Percentiles rank a stretch among this genome's conserved stretches.
Evolutionary conservation across 176 grass and related monocot genomes (phyloP).

Genomic region (Metroxylon sagu): DNA sequence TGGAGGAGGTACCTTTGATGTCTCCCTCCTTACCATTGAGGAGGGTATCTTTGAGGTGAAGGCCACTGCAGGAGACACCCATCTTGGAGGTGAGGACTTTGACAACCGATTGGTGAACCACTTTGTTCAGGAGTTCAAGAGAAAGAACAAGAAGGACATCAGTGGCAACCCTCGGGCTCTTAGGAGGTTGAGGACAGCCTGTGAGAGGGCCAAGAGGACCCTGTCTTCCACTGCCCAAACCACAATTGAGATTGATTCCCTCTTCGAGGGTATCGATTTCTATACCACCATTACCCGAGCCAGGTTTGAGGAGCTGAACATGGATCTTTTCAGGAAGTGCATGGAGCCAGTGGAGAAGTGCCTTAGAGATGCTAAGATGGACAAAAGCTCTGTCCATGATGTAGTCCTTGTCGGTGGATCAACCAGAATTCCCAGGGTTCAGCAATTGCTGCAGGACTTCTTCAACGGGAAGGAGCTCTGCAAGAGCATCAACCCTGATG

Average conservation of each 20-base stretch:
- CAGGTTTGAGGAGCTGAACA: conserved; percentile 88
- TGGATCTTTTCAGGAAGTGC: conserved; percentile 93
- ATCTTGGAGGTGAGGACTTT: conserved; percentile 90
- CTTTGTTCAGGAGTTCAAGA: conserved; percentile 88
- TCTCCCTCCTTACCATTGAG: conserved; percentile 89
- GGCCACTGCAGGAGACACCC: conserved; percentile 83
- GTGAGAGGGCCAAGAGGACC: conserved; percentile 88
- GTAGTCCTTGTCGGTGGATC: conserved; percentile 86
- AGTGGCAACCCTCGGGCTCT: conserved; percentile 69
- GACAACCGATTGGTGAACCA: conserved; percentile 93
- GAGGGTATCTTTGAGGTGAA: conserved; percentile 98
- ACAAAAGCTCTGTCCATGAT: conserved; percentile 78
- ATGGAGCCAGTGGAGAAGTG: conserved; percentile 96
- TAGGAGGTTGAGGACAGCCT: conserved; percentile 57
- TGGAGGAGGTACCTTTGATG: conserved; percentile 83
- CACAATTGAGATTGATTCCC: conserved; percentile 88
- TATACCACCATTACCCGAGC: conserved; percentile 91
- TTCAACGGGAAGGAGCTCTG: conserved; percentile 96
- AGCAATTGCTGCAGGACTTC: conserved; percentile 90
- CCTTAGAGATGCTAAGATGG: conserved; percentile 91
- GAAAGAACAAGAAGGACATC: conserved; percentile 97
- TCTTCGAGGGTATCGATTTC: conserved; percentile 89
- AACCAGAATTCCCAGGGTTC: conserved; percentile 76
- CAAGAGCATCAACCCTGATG: conserved; percentile 98
- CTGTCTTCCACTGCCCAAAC: conserved; percentile 83